Evolutionary conservation across 331 rosid genomes (phyloP).

Genomic region (Acacia concinna): DNA sequence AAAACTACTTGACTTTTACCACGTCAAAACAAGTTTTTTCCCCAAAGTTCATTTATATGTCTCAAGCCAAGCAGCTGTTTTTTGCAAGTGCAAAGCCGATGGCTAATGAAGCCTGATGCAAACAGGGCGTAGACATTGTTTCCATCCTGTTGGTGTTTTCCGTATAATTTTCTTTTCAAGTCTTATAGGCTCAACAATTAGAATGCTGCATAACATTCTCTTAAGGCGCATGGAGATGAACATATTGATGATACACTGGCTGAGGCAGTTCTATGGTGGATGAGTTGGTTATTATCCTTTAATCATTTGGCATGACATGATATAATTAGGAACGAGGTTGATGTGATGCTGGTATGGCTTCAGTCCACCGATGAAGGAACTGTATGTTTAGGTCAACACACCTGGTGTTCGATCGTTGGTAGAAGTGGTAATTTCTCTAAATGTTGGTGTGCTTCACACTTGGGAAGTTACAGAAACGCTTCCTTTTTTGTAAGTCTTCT

Average conservation of each 20-base stretch:
- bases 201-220: conserved; percentile 15
- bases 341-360: background rate
- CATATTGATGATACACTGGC: background rate
- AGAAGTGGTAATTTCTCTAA: background rate
- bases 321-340: background rate
- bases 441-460: background rate
- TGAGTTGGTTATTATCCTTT: background rate
- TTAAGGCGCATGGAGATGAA: conserved; percentile 13
- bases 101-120: background rate
- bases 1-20: background rate
- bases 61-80: background rate
- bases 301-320: background rate
- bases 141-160: background rate
- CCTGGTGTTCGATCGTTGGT: background rate
- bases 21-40: conserved; percentile 1
- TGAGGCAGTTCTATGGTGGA: conserved; percentile 18
- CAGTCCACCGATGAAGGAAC: background rate
- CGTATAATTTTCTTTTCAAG: background rate
- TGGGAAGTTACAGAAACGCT: background rate
- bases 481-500: background rate
- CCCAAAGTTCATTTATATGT: background rate
- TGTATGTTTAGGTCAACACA: background rate
- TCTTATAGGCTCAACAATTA: background rate
- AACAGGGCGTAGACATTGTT: background rate
- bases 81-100: background rate